Conservation (phyloP, 805 yeast species). For the Myxozyma udenii region DNA sequence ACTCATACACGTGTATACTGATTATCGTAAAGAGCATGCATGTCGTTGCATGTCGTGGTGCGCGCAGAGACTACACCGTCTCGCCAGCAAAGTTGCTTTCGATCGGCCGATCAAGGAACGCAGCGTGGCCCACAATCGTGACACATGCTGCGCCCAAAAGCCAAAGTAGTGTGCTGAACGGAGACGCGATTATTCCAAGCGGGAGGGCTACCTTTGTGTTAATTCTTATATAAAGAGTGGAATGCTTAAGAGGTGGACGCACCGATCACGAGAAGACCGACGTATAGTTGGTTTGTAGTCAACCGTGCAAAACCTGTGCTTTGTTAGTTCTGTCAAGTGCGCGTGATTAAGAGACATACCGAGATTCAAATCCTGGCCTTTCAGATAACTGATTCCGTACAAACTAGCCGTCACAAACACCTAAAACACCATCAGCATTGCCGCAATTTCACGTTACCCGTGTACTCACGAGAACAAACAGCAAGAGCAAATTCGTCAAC, state of each 20-base stretch:
- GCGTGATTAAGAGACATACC: constrained; percentile 21
- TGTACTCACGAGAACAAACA: constrained; percentile 63
- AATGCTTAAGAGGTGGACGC: neutral
- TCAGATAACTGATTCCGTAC: constrained; percentile 70
- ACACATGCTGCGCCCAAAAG: constrained; percentile 80
- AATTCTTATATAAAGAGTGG: neutral
- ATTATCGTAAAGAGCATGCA: no score
- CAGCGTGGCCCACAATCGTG: constrained; percentile 78
- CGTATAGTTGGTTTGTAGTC: constrained; percentile 77
- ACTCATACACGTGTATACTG: no score
- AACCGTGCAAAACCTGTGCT: constrained; percentile 53
- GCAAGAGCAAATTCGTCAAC: constrained; percentile 75
- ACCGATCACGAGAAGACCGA: constrained; percentile 65
- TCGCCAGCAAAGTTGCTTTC: constrained; percentile 92
- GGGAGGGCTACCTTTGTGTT: constrained; percentile 52
- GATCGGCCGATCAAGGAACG: constrained; percentile 89
- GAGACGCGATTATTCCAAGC: constrained; percentile 81
- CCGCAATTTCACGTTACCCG: constrained; percentile 55
- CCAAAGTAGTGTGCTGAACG: constrained; percentile 88
- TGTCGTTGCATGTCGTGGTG: no score
- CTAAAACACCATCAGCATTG: constrained; percentile 76
- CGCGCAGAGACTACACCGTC: no score
- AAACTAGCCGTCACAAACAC: constrained; percentile 70
- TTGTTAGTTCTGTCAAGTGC: neutral
- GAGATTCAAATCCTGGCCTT: constrained; percentile 77